Percentiles rank a stretch among this genome's conserved stretches.
These are phyloP conservation scores for Solanum ossicruentum DNA, from an alignment of 257 asterid genomes.

Conservation along the genomic window DNA sequence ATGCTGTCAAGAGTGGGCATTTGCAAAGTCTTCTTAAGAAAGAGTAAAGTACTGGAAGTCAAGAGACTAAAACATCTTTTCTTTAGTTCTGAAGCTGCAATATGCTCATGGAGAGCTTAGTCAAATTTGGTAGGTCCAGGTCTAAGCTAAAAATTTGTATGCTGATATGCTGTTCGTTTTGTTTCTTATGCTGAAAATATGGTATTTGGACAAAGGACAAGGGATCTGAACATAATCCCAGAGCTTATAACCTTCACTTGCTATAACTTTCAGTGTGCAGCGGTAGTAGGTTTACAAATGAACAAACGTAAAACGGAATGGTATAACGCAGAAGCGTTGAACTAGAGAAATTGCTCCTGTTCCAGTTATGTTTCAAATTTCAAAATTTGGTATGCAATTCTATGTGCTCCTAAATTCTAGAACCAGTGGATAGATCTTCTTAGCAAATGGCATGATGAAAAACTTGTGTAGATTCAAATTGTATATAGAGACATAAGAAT, in stretches of 20 bases:
- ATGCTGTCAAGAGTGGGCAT: constrained; percentile 22
- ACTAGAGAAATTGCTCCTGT: not conserved
- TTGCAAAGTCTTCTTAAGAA: constrained; percentile 21
- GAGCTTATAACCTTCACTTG: not conserved
- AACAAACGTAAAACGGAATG: not conserved
- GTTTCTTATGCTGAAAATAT: not conserved
- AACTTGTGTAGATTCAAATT: not conserved
- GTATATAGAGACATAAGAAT: not conserved
- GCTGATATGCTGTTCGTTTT: not conserved
- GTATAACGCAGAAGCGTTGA: not conserved
- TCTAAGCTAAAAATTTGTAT: not conserved
- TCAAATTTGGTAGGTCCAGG: not conserved
- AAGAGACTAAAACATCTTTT: not conserved
- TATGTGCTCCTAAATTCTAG: not conserved
- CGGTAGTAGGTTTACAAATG: not conserved
- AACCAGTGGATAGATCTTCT: not conserved
- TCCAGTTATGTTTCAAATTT: not conserved
- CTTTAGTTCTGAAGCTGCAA: not conserved
- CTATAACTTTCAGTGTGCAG: not conserved
- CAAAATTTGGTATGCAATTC: too few species aligned
- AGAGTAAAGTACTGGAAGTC: constrained; percentile 2
- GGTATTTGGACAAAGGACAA: not conserved
- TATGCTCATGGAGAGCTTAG: not conserved
- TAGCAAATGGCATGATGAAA: not conserved
- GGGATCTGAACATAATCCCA: not conserved